These are phyloP conservation scores for Beverwykella pulmonaria DNA, from an alignment of 495 filamentous ascomycete species.

Conservation along the genomic window DNA sequence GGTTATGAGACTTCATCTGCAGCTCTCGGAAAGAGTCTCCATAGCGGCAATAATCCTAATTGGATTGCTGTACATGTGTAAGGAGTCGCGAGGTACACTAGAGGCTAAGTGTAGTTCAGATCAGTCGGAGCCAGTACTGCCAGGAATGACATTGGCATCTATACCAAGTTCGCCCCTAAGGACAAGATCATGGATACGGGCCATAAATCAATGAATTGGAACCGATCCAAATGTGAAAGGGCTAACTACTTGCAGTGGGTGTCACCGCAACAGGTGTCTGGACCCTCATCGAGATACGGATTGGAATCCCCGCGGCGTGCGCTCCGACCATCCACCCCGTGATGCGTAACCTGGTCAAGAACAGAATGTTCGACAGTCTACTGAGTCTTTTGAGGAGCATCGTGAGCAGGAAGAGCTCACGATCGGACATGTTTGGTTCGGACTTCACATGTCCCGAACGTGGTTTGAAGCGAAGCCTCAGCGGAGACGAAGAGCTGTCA, in stretches of 20 bases:
- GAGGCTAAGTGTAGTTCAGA: background rate
- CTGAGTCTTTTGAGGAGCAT: background rate
- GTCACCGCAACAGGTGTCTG: slow-evolving; percentile 11
- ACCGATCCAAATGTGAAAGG: background rate
- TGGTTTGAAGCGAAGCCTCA: background rate
- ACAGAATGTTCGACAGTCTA: background rate
- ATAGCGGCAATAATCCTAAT: slow-evolving; percentile 4
- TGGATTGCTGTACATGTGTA: slow-evolving; percentile 5
- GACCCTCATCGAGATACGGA: slow-evolving; percentile 10
- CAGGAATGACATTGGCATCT: slow-evolving; percentile 3
- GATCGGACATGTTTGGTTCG: background rate
- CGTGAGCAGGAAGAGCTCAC: slow-evolving; percentile 2
- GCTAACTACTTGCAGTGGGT: background rate
- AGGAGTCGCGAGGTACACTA: background rate
- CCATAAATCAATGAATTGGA: background rate
- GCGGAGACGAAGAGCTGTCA: background rate
- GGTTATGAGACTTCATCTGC: slow-evolving; percentile 1
- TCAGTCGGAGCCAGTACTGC: slow-evolving; percentile 8
- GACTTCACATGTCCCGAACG: background rate
- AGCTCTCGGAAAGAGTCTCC: background rate
- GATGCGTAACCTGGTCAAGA: background rate
- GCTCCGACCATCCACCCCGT: background rate
- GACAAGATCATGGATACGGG: slow-evolving; percentile 10
- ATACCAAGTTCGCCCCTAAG: slow-evolving; percentile 10
- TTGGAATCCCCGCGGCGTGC: slow-evolving; percentile 6